Evolutionary conservation across 345 rosid genomes (phyloP), one percentile per base, ranked within the genome.

Genomic region (Salix arbutifolia): DNA sequence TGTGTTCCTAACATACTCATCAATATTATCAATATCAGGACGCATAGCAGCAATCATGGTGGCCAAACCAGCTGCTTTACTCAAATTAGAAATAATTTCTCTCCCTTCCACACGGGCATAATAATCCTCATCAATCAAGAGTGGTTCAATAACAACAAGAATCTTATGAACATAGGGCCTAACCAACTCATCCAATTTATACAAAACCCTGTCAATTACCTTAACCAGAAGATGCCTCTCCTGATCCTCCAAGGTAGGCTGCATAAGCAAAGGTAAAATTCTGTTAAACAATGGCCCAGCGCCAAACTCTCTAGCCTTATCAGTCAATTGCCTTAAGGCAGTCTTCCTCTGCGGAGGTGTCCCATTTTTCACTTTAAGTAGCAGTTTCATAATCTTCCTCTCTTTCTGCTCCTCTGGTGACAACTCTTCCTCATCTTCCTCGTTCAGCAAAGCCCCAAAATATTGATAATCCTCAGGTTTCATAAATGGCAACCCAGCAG

Each of bases 1-100:
- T 10, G 99, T 94, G 86, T 96, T 96, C 84, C 99, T 89, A 73
- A 96, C 99, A 80, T 96, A 96, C 78, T 94, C 99, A 89, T 96
- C 99, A 17, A 90, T 92, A 77, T 96, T 92, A 76, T 96, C 99
- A 79, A 96, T 96, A 85, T 96, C 99, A 2, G 99, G 99, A 80
- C 98, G 97, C 99, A 94, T 96, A 53, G 98, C 99, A 82, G 99
- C 99, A 85, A 96, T 94, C 99, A 96, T 96, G 64, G 99, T 94
- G 30, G 99, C 98, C 89, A 96, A 87, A 74, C 98, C 99, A 65
- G 98, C 99, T 40, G 99, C 98, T 85, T 94, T 96, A 79, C 98
- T 94, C 79, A 96, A 85, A 86, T 96, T 96, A 69, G 99, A 96
- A 79, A 96, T 96, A 71, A 96, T 94, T 82, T 96, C 98, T 85